These are phyloP conservation scores for Naumovozyma castellii DNA, from an alignment of 805 yeast species.

Conservation along the genomic window DNA sequence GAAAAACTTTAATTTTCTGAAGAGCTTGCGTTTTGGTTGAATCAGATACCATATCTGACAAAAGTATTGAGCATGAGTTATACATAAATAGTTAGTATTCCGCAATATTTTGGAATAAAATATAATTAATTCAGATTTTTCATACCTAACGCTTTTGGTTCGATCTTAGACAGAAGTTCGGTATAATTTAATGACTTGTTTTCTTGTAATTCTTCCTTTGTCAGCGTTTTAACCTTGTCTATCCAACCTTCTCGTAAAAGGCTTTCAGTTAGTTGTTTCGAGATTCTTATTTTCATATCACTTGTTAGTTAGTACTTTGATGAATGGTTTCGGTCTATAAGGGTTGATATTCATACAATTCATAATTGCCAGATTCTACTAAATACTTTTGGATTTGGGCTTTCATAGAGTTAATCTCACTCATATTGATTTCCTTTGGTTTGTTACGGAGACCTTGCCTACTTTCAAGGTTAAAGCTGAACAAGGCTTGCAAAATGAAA, in stretches of 20 bases:
- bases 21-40: conserved; percentile 52
- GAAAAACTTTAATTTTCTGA: conserved; percentile 46
- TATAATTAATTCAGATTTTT: too few species aligned
- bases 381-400: conserved; percentile 61
- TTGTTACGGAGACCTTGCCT: too few species aligned
- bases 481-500: too few species aligned
- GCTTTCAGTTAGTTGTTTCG: conserved; percentile 50
- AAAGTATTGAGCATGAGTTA: too few species aligned
- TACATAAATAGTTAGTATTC: too few species aligned
- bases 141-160: conserved; percentile 56
- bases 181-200: conserved; percentile 42
- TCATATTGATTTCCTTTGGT: too few species aligned
- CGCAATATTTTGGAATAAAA: too few species aligned
- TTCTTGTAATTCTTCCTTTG: conserved; percentile 37
- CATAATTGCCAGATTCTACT: conserved; percentile 73
- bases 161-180: conserved; percentile 41
- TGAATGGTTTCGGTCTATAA: too few species aligned
- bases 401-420: conserved; percentile 27
- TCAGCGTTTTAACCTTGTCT: conserved; percentile 56
- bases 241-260: conserved; percentile 80
- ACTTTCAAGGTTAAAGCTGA: too few species aligned
- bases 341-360: conserved; percentile 39
- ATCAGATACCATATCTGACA: conserved; percentile 53
- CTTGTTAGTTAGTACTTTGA: too few species aligned
- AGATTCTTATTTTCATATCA: too few species aligned